These are phyloP conservation scores for Lobosporangium transversale DNA, from an alignment of 192 early-diverging fungal species.

Conservation along the genomic window DNA sequence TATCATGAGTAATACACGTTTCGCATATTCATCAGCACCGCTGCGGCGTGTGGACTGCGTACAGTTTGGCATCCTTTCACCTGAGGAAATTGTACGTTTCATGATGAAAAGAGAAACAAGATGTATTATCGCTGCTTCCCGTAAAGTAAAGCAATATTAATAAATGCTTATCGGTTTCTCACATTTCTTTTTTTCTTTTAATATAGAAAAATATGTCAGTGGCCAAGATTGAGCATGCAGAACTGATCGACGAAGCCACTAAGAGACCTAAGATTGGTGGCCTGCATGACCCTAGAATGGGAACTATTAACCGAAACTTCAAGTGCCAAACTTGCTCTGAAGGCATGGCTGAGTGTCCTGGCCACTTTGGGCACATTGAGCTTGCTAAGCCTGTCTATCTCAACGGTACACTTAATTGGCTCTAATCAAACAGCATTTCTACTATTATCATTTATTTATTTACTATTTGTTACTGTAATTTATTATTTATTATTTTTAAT, in stretches of 20 bases:
- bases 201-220: constrained; percentile 96
- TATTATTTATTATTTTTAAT: not conserved
- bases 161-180: constrained; percentile 4
- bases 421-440: too few relatives aligned
- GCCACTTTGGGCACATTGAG: constrained; percentile 98
- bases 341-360: constrained; percentile 94
- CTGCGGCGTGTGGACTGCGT: constrained; percentile 87
- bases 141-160: not conserved
- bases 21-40: constrained; percentile 82
- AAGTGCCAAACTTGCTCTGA: constrained; percentile 97
- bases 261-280: constrained; percentile 88
- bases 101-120: not conserved
- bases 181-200: constrained; percentile 7
- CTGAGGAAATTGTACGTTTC: constrained; percentile 96
- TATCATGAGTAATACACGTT: constrained; percentile 70
- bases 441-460: too few relatives aligned
- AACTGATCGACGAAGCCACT: constrained; percentile 86
- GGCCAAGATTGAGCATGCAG: constrained; percentile 90
- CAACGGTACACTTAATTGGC: constrained; percentile 83
- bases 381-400: constrained; percentile 96
- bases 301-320: constrained; percentile 97
- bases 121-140: not conserved
- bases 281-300: constrained; percentile 92
- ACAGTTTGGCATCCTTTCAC: constrained; percentile 96
- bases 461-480: too few relatives aligned